Percentiles rank a stretch among this genome's conserved stretches.
phyloP scores from a whole-genome alignment of 2,329 filamentous ascomycete genomes.

The Pseudocercospora macadamiae region DNA sequence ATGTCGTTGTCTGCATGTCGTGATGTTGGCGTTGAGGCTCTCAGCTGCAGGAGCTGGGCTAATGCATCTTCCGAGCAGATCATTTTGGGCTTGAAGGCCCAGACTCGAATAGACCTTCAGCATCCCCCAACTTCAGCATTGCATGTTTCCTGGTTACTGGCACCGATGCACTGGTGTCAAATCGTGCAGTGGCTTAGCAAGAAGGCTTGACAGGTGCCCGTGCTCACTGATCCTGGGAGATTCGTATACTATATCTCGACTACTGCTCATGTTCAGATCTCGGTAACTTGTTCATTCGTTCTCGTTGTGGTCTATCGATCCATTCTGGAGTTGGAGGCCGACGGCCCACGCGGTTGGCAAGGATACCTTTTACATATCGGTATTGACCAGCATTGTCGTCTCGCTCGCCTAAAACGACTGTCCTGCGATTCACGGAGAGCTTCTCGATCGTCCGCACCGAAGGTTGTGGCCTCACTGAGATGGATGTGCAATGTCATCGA shows the following conservation, averaged over 20 bases:
- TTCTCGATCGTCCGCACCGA: too few relatives aligned
- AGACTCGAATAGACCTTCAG: background rate
- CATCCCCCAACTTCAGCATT: background rate
- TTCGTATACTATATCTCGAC: background rate
- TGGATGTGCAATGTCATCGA: too few relatives aligned
- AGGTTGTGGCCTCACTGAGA: too few relatives aligned
- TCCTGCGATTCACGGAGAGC: too few relatives aligned
- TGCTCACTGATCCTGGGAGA: background rate
- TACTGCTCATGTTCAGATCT: too few relatives aligned
- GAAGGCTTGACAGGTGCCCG: background rate
- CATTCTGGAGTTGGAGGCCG: too few relatives aligned
- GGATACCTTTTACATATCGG: too few relatives aligned
- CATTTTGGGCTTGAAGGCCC: background rate
- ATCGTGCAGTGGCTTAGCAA: background rate
- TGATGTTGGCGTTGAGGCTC: background rate
- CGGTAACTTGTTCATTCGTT: too few relatives aligned
- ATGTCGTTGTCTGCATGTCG: background rate
- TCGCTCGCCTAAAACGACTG: too few relatives aligned
- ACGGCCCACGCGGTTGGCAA: too few relatives aligned
- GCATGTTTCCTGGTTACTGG: constrained; percentile 1
- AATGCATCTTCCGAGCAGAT: constrained; percentile 2
- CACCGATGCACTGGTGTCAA: background rate
- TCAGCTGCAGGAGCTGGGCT: constrained; percentile 4
- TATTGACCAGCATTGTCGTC: too few relatives aligned
- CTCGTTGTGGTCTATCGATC: too few relatives aligned